These are phyloP conservation scores for Blastocystis sp. DNA, from an alignment of 352 stramenopile species.

Conservation along the genomic window DNA sequence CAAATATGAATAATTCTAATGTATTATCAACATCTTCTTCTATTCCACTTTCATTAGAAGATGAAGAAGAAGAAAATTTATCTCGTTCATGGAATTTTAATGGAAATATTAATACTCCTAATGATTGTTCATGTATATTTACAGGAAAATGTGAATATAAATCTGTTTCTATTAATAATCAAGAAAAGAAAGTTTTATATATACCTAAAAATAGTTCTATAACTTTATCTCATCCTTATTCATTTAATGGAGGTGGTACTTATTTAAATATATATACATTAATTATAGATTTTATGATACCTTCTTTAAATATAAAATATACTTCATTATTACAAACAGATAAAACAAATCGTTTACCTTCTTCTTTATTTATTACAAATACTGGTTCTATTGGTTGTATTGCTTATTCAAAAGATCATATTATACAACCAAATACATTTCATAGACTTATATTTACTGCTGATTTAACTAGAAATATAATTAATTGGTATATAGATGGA, in stretches of 20 bases:
- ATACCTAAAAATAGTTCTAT: too few species aligned
- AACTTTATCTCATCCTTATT: too few species aligned
- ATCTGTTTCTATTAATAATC: too few species aligned
- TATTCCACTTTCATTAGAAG: too few species aligned
- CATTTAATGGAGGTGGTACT: conserved; percentile 18
- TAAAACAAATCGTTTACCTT: conserved; percentile 13
- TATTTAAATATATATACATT: conserved; percentile 28
- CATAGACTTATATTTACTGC: conserved; percentile 18
- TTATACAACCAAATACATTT: conserved; percentile 21
- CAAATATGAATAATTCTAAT: too few species aligned
- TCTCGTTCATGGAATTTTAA: too few species aligned
- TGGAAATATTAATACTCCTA: too few species aligned
- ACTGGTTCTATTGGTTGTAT: conserved; percentile 24
- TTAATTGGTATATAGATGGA: conserved; percentile 28
- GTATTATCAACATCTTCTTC: too few species aligned
- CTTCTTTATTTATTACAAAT: conserved; percentile 11
- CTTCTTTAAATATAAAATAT: conserved; percentile 7
- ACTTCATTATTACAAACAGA: conserved; percentile 22
- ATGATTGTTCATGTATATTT: too few species aligned
- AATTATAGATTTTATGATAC: conserved; percentile 19
- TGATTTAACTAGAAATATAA: not conserved
- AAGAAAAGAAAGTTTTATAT: too few species aligned
- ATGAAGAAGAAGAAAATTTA: too few species aligned
- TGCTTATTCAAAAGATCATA: conserved; percentile 10
- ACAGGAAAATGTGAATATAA: too few species aligned